Conservation (phyloP, 805 yeast species). For the Priceomyces castillae region DNA sequence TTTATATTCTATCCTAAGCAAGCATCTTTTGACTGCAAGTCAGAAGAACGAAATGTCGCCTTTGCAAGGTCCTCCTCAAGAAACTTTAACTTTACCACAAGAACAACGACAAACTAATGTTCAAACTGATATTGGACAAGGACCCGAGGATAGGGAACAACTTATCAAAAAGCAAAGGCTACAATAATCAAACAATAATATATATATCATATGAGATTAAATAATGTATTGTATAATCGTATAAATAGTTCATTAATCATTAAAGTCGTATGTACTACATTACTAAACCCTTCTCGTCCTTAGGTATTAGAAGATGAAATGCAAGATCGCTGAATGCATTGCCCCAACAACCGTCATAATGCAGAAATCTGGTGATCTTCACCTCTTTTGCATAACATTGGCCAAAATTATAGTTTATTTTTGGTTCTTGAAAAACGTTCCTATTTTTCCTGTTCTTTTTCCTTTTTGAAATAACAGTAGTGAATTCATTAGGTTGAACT, state of each 20-base stretch:
- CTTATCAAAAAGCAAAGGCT: conserved; percentile 22
- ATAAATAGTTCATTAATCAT: background rate
- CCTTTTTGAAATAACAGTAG: conserved; percentile 16
- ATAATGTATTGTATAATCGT: background rate
- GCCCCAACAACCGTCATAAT: conserved; percentile 41
- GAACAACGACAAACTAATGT: conserved; percentile 5
- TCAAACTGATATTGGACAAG: background rate
- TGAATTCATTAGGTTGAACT: conserved; percentile 19
- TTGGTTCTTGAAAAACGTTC: conserved; percentile 28
- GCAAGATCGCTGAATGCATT: conserved; percentile 55
- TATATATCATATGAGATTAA: background rate
- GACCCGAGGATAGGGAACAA: conserved; percentile 10
- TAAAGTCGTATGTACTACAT: background rate
- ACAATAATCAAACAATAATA: conserved; percentile 7
- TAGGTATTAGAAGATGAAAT: conserved; percentile 28
- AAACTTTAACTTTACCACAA: conserved; percentile 10
- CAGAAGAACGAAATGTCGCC: conserved; percentile 7
- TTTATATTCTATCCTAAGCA: conserved; percentile 70
- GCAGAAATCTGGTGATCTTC: conserved; percentile 15
- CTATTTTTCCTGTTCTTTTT: conserved; percentile 19
- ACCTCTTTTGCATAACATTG: conserved; percentile 30
- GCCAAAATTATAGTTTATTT: conserved; percentile 27
- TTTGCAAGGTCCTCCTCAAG: conserved; percentile 10
- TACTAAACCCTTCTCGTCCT: background rate
- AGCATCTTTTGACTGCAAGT: conserved; percentile 54